Evolutionary conservation across 352 stramenopile species (phyloP).

Genomic region (Globisporangium cystogenes): DNA sequence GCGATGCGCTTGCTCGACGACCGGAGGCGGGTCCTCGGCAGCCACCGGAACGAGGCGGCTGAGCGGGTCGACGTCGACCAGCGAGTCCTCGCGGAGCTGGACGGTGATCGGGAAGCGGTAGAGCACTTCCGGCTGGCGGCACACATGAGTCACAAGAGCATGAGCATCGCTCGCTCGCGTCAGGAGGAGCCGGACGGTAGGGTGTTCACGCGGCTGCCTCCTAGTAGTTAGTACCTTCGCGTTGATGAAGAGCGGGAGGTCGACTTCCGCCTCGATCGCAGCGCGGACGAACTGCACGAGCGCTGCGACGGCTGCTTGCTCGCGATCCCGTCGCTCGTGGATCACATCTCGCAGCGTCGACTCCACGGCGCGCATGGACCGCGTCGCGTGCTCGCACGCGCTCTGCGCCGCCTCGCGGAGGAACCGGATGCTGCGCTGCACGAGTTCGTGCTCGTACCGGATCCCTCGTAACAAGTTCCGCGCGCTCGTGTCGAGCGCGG

Average conservation of each 20-base stretch:
- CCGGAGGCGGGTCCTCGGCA: slow-evolving; percentile 24
- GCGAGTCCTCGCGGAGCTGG: slow-evolving; percentile 55
- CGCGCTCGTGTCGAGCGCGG: slow-evolving; percentile 14
- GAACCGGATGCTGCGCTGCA: slow-evolving; percentile 40
- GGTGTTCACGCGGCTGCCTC: too few species aligned
- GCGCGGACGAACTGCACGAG: slow-evolving; percentile 43
- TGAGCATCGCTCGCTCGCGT: neutral
- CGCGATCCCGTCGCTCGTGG: slow-evolving; percentile 30
- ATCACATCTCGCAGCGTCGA: slow-evolving; percentile 35
- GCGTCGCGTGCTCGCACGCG: slow-evolving; percentile 38
- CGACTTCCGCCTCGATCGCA: slow-evolving; percentile 53
- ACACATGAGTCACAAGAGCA: neutral
- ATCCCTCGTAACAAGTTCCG: slow-evolving; percentile 53
- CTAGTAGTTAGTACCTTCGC: slow-evolving; percentile 52
- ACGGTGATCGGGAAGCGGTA: slow-evolving; percentile 49
- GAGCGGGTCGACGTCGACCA: slow-evolving; percentile 28
- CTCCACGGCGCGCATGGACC: slow-evolving; percentile 44
- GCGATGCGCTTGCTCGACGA: slow-evolving; percentile 36
- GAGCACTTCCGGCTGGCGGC: slow-evolving; percentile 34
- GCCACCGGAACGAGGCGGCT: slow-evolving; percentile 29
- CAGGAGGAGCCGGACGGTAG: too few species aligned
- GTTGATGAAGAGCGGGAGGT: slow-evolving; percentile 56
- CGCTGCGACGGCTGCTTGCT: slow-evolving; percentile 37
- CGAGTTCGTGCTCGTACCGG: slow-evolving; percentile 52
- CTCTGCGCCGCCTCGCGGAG: slow-evolving; percentile 38